phyloP scores from a whole-genome alignment of 805 yeast genomes.

The Kluyveromyces lactis region DNA sequence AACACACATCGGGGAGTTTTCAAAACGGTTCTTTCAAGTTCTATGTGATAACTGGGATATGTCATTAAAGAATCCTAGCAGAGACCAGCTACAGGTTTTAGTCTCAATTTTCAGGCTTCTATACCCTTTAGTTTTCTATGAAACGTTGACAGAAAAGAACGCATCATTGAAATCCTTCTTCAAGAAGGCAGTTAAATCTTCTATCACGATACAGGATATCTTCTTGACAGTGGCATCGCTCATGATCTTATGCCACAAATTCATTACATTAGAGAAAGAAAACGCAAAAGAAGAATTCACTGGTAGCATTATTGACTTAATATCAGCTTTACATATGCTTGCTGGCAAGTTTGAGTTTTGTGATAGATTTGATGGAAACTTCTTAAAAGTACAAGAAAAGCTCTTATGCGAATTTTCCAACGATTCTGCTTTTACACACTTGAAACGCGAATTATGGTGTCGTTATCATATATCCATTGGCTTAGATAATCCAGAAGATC shows the following conservation, averaged over 20 bases:
- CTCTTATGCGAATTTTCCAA: conserved; percentile 38
- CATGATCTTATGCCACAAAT: conserved; percentile 29
- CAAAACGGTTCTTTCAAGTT: conserved; percentile 30
- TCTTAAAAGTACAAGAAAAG: conserved; percentile 52
- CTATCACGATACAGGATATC: conserved; percentile 38
- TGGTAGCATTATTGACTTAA: conserved; percentile 33
- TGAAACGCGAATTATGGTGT: conserved; percentile 74
- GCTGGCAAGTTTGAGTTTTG: conserved; percentile 67
- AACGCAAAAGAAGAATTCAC: conserved; percentile 1
- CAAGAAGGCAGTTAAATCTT: conserved; percentile 35
- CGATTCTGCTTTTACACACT: conserved; percentile 49
- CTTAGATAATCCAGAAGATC: conserved; percentile 53
- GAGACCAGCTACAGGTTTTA: conserved; percentile 16
- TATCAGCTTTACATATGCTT: conserved; percentile 61
- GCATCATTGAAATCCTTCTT: conserved; percentile 35
- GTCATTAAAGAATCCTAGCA: neutral
- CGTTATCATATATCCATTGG: conserved; percentile 60
- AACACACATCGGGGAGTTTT: conserved; percentile 46
- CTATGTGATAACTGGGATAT: conserved; percentile 32
- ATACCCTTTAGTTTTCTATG: conserved; percentile 44
- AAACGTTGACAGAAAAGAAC: conserved; percentile 38
- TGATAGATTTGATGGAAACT: conserved; percentile 50
- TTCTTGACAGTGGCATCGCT: conserved; percentile 24
- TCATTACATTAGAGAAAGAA: conserved; percentile 27
- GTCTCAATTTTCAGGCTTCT: conserved; percentile 32